A percentile compares a stretch with the other conserved stretches of the same genome.
Evolutionary conservation across 2,329 filamentous ascomycete genomes (phyloP).

Genomic region (Colletotrichum noveboracense): DNA sequence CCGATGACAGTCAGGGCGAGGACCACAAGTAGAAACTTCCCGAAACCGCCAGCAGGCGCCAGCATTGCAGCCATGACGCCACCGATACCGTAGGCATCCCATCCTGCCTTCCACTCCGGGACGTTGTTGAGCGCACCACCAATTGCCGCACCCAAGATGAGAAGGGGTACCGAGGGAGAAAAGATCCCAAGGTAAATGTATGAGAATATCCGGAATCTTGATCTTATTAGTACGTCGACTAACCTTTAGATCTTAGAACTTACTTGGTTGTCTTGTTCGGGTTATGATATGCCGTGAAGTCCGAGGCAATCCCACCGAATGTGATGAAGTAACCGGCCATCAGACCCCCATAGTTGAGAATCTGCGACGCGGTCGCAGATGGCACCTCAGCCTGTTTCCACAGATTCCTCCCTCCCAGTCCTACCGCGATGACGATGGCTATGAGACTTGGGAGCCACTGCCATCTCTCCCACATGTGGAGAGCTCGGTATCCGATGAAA

Average conservation of each 20-base stretch:
- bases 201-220: slow-evolving; percentile 43
- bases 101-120: slow-evolving; percentile 32
- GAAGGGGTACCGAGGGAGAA: slow-evolving; percentile 31
- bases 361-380: slow-evolving; percentile 38
- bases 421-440: slow-evolving; percentile 55
- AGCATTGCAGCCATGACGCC: slow-evolving; percentile 37
- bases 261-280: slow-evolving; percentile 44
- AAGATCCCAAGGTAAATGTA: slow-evolving; percentile 59
- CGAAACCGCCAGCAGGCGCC: slow-evolving; percentile 32
- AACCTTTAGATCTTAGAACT: slow-evolving; percentile 12
- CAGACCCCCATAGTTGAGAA: slow-evolving; percentile 50
- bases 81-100: slow-evolving; percentile 33
- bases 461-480: slow-evolving; percentile 62
- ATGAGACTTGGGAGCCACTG: slow-evolving; percentile 62
- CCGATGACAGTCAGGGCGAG: slow-evolving; percentile 43
- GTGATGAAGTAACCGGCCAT: slow-evolving; percentile 60
- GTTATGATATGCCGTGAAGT: slow-evolving; percentile 62
- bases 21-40: slow-evolving; percentile 41
- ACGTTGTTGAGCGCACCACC: slow-evolving; percentile 35
- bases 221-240: neutral
- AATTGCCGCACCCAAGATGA: slow-evolving; percentile 45
- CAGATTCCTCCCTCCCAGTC: slow-evolving; percentile 57
- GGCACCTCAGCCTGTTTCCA: slow-evolving; percentile 46
- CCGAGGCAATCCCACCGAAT: slow-evolving; percentile 60
- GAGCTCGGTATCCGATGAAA: slow-evolving; percentile 57